Evolutionary conservation across 768 basidiomycete genomes (phyloP).

Genomic region (Inosperma sp.): DNA sequence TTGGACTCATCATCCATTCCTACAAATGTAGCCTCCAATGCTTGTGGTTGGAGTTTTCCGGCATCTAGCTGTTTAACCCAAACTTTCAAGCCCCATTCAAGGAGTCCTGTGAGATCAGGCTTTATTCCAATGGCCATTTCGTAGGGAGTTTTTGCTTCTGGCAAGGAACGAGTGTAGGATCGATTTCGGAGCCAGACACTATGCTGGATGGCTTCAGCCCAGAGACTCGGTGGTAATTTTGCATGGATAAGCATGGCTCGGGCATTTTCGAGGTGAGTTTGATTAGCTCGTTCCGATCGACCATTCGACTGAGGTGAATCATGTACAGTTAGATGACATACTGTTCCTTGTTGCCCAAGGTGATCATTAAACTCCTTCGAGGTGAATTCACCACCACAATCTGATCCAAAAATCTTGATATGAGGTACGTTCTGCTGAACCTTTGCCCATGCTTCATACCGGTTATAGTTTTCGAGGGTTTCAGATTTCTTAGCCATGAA

Average conservation of each 20-base stretch:
- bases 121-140: conserved; percentile 24
- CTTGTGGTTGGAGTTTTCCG: conserved; percentile 22
- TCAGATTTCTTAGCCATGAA: too few species aligned
- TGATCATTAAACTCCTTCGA: too few species aligned
- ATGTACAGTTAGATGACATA: too few species aligned
- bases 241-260: too few species aligned
- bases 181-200: conserved; percentile 33
- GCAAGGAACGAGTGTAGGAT: conserved; percentile 21
- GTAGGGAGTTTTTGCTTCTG: conserved; percentile 21
- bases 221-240: conserved; percentile 22
- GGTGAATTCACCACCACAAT: too few species aligned
- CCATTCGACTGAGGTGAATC: conserved; percentile 25
- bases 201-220: conserved; percentile 33
- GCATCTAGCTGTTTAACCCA: conserved; percentile 23
- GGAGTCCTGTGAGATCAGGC: conserved; percentile 26
- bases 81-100: conserved; percentile 26
- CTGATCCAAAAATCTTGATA: too few species aligned
- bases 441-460: conserved; percentile 26
- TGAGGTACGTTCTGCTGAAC: conserved; percentile 18
- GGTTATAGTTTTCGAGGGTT: conserved; percentile 17
- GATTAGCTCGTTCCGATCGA: conserved; percentile 28
- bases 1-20: conserved; percentile 29
- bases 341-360: too few species aligned
- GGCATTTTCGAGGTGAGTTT: too few species aligned
- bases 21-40: too few species aligned